Evolutionary conservation across 345 rosid genomes (phyloP).

Genomic region (Zanthoxylum bungeanum): DNA sequence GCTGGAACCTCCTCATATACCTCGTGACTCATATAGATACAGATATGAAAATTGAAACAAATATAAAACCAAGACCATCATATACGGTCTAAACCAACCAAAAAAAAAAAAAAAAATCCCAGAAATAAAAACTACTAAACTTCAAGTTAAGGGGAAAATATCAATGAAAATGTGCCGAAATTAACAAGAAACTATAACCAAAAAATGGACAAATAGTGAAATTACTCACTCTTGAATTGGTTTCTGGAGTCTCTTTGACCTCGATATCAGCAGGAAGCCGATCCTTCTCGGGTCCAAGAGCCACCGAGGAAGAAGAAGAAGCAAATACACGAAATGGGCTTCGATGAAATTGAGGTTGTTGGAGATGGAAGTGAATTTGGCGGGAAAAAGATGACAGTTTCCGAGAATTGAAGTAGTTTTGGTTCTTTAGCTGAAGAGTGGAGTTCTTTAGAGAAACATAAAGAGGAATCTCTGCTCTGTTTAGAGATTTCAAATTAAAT

Average conservation of each 20-base stretch:
- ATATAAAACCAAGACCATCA: background rate
- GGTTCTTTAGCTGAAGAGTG: slow-evolving; percentile 26
- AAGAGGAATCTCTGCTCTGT: slow-evolving; percentile 2
- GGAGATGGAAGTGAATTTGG: slow-evolving; percentile 27
- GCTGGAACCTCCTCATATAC: too few species aligned
- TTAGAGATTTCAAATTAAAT: slow-evolving; percentile 18
- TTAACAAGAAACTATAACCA: background rate
- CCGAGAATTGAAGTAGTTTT: slow-evolving; percentile 20
- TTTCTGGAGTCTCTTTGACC: slow-evolving; percentile 53
- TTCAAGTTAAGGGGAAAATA: background rate
- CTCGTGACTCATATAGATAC: too few species aligned
- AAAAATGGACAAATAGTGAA: background rate
- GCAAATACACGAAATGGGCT: slow-evolving; percentile 15
- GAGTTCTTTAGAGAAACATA: slow-evolving; percentile 25
- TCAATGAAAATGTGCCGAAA: background rate
- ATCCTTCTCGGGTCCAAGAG: slow-evolving; percentile 41
- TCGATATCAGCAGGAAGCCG: slow-evolving; percentile 65
- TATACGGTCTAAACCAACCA: background rate
- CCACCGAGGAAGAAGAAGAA: slow-evolving; percentile 35
- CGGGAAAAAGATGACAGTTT: slow-evolving; percentile 33
- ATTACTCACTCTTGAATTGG: slow-evolving; percentile 66
- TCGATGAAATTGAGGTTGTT: slow-evolving; percentile 13
- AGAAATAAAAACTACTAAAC: background rate
- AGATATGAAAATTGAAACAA: background rate
- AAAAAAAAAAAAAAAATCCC: background rate